Conservation (phyloP, 345 rosid genomes). For the Psidium guajava region DNA sequence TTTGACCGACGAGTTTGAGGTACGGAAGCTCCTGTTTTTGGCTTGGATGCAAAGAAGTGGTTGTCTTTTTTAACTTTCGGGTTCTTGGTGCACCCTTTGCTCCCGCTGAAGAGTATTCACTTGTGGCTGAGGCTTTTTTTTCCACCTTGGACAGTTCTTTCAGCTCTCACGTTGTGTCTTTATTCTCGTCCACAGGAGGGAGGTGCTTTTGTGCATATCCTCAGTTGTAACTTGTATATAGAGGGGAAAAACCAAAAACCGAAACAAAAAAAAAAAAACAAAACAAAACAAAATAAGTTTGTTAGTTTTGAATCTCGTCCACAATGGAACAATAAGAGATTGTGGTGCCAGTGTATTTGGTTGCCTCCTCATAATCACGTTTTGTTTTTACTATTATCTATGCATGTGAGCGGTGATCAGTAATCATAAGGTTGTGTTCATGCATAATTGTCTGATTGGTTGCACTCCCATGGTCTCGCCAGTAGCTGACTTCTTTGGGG, state of each 20-base stretch:
- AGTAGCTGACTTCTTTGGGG: too few species aligned
- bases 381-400: background rate
- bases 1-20: background rate
- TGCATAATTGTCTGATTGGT: background rate
- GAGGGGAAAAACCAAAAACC: background rate
- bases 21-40: background rate
- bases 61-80: background rate
- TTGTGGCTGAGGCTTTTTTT: constrained; percentile 2
- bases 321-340: background rate
- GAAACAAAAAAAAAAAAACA: background rate
- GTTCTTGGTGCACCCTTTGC: background rate
- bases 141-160: background rate
- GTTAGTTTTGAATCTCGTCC: background rate
- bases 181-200: background rate
- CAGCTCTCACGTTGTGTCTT: background rate
- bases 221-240: constrained; percentile 26
- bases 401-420: background rate
- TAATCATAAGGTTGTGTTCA: background rate
- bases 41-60: background rate
- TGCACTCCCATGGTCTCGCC: background rate
- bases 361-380: background rate
- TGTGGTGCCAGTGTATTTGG: background rate
- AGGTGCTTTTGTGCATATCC: background rate
- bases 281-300: too few species aligned
- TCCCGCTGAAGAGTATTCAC: background rate